phyloP scores from a whole-genome alignment of 2,329 filamentous ascomycete species.

The Arthroderma sp. region DNA sequence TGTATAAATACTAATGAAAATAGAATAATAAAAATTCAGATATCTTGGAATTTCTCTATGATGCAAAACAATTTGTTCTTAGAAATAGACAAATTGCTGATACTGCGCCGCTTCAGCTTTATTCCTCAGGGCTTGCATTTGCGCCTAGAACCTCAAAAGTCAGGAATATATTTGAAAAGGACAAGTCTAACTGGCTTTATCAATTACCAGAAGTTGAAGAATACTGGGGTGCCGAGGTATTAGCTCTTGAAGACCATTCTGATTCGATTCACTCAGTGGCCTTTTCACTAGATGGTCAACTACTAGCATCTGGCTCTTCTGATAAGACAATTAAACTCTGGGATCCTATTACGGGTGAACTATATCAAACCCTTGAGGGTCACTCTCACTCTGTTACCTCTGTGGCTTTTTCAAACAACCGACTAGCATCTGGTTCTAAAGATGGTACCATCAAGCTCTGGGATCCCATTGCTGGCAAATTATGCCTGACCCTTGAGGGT shows the following conservation, averaged over 20 bases:
- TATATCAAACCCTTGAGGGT: neutral
- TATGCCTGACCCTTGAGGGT: conserved; percentile 10
- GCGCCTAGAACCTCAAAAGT: neutral
- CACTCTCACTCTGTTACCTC: neutral
- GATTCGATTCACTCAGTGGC: neutral
- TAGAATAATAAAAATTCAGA: neutral
- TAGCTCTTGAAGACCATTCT: conserved; percentile 5
- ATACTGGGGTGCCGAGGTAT: neutral
- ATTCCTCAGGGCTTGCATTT: conserved; percentile 1
- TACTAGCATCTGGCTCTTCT: neutral
- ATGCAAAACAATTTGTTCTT: conserved; percentile 3
- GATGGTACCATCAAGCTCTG: neutral
- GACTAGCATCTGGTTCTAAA: neutral
- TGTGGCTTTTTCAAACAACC: conserved; percentile 1
- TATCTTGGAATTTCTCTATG: neutral
- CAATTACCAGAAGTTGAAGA: neutral
- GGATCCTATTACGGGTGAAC: neutral
- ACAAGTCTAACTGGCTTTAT: neutral
- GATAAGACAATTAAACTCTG: conserved; percentile 3
- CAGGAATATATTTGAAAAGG: conserved; percentile 1
- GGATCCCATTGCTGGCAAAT: conserved; percentile 3
- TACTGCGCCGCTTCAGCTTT: conserved; percentile 3
- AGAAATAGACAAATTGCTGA: neutral
- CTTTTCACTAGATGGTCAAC: conserved; percentile 2
- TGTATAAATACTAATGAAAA: conserved; percentile 7